Evolutionary conservation across 352 stramenopile species (phyloP), one percentile per base, ranked within the genome.

Genomic region (Phytophthora quininea): DNA sequence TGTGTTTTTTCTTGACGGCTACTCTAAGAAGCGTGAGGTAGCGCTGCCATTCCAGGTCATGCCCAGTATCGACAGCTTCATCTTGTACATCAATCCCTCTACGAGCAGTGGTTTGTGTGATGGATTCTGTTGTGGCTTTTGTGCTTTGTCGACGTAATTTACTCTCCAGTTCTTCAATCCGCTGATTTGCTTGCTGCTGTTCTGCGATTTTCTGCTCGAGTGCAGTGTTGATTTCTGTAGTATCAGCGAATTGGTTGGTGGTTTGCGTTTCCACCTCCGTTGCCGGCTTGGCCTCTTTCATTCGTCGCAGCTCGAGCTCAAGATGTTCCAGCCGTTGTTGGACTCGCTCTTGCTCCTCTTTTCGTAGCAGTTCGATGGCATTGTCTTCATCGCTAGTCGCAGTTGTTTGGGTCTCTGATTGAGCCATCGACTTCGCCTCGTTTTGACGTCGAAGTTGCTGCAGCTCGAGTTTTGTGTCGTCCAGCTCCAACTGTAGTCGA

Each of bases 11-110:
- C 19, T 77, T 67, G 30, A 84, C 52, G 29, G 54, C 65, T 24
- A 69, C 65, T 33, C 74, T 69, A 12, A 84, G 61, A n/a, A 84
- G 58, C 32, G 67, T 80, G 49, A 84, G 45, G 30, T 79, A 74
- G 3, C 57, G 63, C 64, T 72, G 61, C 76, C 76, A 84, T n/a
- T 76, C 60, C n/a, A 71, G 48, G 27, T 69, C 62, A n/a, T 55
- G 31, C 12, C 71, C 58, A 0, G 50, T 64, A 54, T 56, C 45
- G 12, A 71, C 57, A 3, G 24, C 63, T 69, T 71, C 47, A 53
- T 64, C 62, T 35, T 32, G 54, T 24, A 62, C 7, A 8, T 45
- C 50, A 1, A 4, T 24, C 30, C 38, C 43, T 24, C 15, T 35
- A 14, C 54, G 56, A 19, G 31, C 37, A 32, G 53, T 68, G 6